A percentile compares a stretch with the other conserved stretches of the same genome.
Evolutionary conservation across 768 basidiomycete species (phyloP).

Genomic region (Solioccasus polychromus): DNA sequence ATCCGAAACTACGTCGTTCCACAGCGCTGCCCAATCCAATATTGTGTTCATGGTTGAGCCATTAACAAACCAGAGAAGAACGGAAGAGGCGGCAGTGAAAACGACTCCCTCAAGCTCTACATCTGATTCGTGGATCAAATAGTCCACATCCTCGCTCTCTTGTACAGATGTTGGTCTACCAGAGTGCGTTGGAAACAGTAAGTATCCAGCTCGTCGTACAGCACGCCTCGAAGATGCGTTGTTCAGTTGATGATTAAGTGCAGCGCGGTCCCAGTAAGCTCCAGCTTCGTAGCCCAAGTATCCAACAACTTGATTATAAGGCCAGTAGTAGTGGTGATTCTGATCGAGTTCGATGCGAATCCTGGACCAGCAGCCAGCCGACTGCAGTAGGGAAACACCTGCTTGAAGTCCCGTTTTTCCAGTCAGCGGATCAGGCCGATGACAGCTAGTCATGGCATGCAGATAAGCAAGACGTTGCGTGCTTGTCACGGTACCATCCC

Average conservation of each 20-base stretch:
- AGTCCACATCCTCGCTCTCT: too few species aligned
- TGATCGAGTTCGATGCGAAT: constrained; percentile 35
- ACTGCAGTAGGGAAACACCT: constrained; percentile 40
- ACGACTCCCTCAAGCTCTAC: neutral
- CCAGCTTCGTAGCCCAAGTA: too few species aligned
- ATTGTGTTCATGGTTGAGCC: neutral
- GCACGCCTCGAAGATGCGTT: constrained; percentile 17
- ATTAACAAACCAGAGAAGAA: constrained; percentile 1
- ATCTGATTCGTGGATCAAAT: neutral
- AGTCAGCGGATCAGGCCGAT: constrained; percentile 42
- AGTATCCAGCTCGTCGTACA: constrained; percentile 4
- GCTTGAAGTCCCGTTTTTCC: constrained; percentile 39
- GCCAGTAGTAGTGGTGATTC: constrained; percentile 21
- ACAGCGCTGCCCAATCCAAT: neutral
- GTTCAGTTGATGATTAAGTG: too few species aligned
- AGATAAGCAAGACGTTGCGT: constrained; percentile 40
- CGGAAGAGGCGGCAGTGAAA: constrained; percentile 1
- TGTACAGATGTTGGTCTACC: too few species aligned
- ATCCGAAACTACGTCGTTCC: neutral
- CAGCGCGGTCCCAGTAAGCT: neutral
- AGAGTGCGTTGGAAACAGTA: constrained; percentile 9
- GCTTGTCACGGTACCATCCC: constrained; percentile 18
- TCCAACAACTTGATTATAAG: too few species aligned
- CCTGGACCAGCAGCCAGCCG: constrained; percentile 39
- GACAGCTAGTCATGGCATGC: constrained; percentile 43